Conservation (phyloP, 2,329 filamentous ascomycete species). For the Verticillium albo-atrum region DNA sequence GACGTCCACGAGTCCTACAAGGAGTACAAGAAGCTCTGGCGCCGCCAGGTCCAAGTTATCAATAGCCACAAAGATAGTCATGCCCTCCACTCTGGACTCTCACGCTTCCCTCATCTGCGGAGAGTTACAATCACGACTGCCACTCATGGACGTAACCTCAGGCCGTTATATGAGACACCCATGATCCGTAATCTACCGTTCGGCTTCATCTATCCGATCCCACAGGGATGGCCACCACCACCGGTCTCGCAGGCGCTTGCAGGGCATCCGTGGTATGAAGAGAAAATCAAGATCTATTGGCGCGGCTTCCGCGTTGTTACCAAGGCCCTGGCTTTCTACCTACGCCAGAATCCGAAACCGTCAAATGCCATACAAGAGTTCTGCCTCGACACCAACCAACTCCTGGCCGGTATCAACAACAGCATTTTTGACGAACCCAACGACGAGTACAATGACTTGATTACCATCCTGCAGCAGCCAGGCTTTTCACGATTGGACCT, state of each 20-base stretch:
- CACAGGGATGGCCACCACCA: slow-evolving; percentile 22
- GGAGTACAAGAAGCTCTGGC: background rate
- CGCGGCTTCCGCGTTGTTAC: slow-evolving; percentile 22
- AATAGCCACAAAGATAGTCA: slow-evolving; percentile 17
- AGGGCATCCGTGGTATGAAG: background rate
- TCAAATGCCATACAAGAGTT: slow-evolving; percentile 23
- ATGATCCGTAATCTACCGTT: slow-evolving; percentile 29
- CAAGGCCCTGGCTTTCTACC: background rate
- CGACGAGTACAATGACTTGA: slow-evolving; percentile 18
- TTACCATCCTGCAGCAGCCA: slow-evolving; percentile 14
- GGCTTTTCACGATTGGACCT: slow-evolving; percentile 20
- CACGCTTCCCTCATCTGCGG: slow-evolving; percentile 23
- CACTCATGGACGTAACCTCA: slow-evolving; percentile 23
- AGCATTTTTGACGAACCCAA: slow-evolving; percentile 20
- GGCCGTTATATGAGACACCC: slow-evolving; percentile 31
- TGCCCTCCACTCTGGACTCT: slow-evolving; percentile 22
- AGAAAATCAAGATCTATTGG: slow-evolving; percentile 14
- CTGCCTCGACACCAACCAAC: slow-evolving; percentile 18
- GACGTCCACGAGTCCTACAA: background rate
- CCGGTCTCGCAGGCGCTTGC: background rate
- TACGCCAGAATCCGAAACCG: slow-evolving; percentile 4
- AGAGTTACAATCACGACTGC: slow-evolving; percentile 29
- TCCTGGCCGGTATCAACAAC: slow-evolving; percentile 20
- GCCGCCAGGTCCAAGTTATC: slow-evolving; percentile 12
- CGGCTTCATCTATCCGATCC: slow-evolving; percentile 31